phyloP scores from a whole-genome alignment of 1,284 basidiomycete species.

The Mycena citricolor region DNA sequence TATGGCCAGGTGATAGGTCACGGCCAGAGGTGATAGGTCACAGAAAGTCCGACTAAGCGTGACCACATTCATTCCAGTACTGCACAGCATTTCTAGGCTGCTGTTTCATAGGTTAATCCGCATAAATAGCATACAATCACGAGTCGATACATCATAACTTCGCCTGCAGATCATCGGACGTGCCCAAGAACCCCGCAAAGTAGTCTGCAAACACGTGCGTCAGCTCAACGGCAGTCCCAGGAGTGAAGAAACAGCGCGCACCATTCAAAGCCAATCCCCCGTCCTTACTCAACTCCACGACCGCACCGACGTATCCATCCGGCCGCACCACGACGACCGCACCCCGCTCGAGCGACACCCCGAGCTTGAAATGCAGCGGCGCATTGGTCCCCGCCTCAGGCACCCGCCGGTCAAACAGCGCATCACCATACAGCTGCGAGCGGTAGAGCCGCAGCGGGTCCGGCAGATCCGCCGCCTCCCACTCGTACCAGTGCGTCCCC shows the following conservation, averaged over 20 bases:
- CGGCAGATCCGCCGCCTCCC: slow-evolving; percentile 20
- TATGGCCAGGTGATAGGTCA: too few relatives aligned
- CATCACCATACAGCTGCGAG: slow-evolving; percentile 21
- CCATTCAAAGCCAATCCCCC: slow-evolving; percentile 20
- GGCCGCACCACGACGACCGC: slow-evolving; percentile 27
- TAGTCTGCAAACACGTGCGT: slow-evolving; percentile 10
- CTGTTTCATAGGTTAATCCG: too few relatives aligned
- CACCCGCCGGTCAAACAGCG: slow-evolving; percentile 21
- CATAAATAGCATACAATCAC: too few relatives aligned
- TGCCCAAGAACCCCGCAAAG: slow-evolving; percentile 21
- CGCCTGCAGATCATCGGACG: too few relatives aligned
- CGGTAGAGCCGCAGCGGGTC: slow-evolving; percentile 23
- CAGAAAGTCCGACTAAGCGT: too few relatives aligned
- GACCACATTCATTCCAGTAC: too few relatives aligned
- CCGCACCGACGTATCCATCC: slow-evolving; percentile 26
- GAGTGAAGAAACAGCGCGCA: neutral
- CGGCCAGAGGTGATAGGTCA: too few relatives aligned
- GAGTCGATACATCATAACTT: too few relatives aligned
- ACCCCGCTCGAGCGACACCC: slow-evolving; percentile 18
- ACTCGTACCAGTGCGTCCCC: slow-evolving; percentile 23
- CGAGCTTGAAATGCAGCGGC: slow-evolving; percentile 20
- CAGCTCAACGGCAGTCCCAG: too few relatives aligned
- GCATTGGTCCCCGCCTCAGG: slow-evolving; percentile 19
- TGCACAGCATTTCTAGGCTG: too few relatives aligned
- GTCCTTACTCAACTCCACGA: slow-evolving; percentile 22